These are phyloP conservation scores for Taphrina betulina DNA, from an alignment of 1,139 yeast species.

Conservation along the genomic window DNA sequence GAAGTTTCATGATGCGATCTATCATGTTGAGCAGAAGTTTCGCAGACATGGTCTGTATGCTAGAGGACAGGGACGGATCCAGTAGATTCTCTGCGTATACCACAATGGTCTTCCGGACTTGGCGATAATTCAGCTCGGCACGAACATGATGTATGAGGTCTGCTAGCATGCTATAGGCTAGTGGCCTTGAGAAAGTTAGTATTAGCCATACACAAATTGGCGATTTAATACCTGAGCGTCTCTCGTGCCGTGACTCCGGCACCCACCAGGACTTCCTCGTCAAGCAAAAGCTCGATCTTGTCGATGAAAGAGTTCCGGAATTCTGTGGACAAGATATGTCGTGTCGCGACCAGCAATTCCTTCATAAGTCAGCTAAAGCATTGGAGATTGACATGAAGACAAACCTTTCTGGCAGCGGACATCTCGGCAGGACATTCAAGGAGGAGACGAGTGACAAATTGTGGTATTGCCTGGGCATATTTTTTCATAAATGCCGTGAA, in stretches of 20 bases:
- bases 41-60: constrained; percentile 97
- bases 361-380: constrained; percentile 6
- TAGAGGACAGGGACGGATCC: constrained; percentile 78
- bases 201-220: background rate
- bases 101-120: constrained; percentile 82
- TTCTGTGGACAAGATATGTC: constrained; percentile 89
- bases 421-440: constrained; percentile 98
- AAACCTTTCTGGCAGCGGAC: constrained; percentile 73
- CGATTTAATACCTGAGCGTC: constrained; percentile 54
- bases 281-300: constrained; percentile 77
- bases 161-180: constrained; percentile 94
- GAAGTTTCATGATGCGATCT: constrained; percentile 80
- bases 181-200: constrained; percentile 49
- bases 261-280: constrained; percentile 85
- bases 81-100: constrained; percentile 79
- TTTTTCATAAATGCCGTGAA: constrained; percentile 65
- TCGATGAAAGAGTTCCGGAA: constrained; percentile 80
- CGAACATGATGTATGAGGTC: constrained; percentile 93
- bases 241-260: constrained; percentile 90
- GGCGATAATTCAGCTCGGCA: constrained; percentile 75
- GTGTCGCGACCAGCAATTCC: constrained; percentile 87
- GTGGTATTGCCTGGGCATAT: constrained; percentile 74
- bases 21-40: constrained; percentile 81
- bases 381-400: background rate
- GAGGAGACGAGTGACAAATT: constrained; percentile 74